Percentiles rank a stretch among this genome's conserved stretches.
Conservation (phyloP, 495 filamentous ascomycete genomes). For the Neurospora hispaniola region DNA sequence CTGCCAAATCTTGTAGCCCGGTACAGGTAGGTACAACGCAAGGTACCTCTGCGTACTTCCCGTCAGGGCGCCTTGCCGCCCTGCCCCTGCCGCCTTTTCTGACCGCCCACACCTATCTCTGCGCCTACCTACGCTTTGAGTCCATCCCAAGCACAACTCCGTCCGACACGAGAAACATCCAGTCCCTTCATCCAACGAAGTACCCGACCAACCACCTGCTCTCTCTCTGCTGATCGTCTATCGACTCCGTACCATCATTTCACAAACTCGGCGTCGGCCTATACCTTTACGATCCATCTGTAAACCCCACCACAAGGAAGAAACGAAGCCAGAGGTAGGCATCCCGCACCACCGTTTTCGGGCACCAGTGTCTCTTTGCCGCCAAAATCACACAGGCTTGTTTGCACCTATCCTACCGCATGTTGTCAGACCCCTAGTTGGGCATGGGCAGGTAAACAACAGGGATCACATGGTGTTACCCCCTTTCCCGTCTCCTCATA, state of each 20-base stretch:
- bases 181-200: background rate
- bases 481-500: constrained; percentile 1
- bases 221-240: background rate
- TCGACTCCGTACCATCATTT: background rate
- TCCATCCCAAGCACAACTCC: background rate
- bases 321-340: background rate
- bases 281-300: background rate
- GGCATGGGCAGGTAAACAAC: background rate
- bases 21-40: background rate
- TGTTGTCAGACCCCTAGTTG: background rate
- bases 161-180: background rate
- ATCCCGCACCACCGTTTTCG: background rate
- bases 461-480: background rate
- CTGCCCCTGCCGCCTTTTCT: background rate
- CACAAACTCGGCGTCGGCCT: background rate
- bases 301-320: background rate
- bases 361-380: background rate
- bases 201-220: background rate
- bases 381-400: background rate
- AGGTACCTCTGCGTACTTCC: background rate
- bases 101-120: background rate
- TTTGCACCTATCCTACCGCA: background rate
- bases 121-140: background rate
- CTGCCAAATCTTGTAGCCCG: background rate
- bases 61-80: background rate